Percentiles rank a stretch among this genome's conserved stretches.
Conservation (phyloP, 192 early-diverging fungal genomes). For the Phycomyces blakesleeanus region DNA sequence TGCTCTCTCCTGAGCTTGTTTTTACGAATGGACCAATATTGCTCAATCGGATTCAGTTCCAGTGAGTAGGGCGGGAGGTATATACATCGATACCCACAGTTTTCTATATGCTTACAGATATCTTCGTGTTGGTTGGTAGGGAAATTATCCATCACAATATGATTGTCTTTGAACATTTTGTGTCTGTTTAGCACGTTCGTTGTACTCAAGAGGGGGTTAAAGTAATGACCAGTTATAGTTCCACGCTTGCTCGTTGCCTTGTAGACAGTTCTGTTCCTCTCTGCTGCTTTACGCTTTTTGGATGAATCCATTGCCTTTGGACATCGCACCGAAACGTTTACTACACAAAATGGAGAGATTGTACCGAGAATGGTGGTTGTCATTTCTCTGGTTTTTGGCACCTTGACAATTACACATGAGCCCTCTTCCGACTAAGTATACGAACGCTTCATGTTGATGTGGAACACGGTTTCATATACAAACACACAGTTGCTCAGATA, state of each 20-base stretch:
- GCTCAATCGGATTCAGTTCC: constrained; percentile 20
- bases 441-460: constrained; percentile 17
- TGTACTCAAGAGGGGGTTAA: not conserved
- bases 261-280: not conserved
- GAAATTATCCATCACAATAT: constrained; percentile 17
- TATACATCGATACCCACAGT: constrained; percentile 8
- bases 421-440: constrained; percentile 11
- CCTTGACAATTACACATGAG: constrained; percentile 2
- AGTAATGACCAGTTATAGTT: constrained; percentile 1
- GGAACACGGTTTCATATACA: constrained; percentile 16
- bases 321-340: constrained; percentile 4
- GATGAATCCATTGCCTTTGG: not conserved
- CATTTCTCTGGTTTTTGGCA: constrained; percentile 5
- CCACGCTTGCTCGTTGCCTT: not conserved
- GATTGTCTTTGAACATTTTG: not conserved
- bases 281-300: constrained; percentile 8
- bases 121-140: constrained; percentile 7
- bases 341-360: constrained; percentile 7
- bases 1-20: constrained; percentile 5
- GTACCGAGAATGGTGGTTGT: constrained; percentile 19
- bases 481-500: constrained; percentile 22
- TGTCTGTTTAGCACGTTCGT: constrained; percentile 7
- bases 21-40: constrained; percentile 20
- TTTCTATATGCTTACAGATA: not conserved
- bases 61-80: constrained; percentile 17